Conservation (phyloP, 73 alveolate species). For the Stentor coeruleus region DNA sequence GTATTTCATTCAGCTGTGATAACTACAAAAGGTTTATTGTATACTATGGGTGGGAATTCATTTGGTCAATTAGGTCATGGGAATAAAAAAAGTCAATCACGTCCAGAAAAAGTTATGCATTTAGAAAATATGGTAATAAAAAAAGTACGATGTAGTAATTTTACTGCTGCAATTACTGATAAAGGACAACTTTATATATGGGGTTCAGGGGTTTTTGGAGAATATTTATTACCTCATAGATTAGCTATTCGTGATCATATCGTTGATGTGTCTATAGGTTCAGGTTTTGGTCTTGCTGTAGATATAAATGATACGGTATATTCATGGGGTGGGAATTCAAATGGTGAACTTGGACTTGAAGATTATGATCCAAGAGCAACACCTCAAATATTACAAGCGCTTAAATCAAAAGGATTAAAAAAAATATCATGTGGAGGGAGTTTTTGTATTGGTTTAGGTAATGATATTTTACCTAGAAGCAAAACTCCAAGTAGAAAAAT, state of each 20-base stretch:
- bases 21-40: conserved; percentile 41
- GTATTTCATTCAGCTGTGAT: conserved; percentile 48
- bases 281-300: conserved; percentile 32
- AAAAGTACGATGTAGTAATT: conserved; percentile 49
- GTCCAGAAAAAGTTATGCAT: conserved; percentile 34
- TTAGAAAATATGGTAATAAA: conserved; percentile 44
- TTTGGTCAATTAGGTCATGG: conserved; percentile 70
- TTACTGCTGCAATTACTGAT: conserved; percentile 41
- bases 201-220: conserved; percentile 58
- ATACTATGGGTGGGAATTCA: conserved; percentile 60
- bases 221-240: conserved; percentile 28
- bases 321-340: conserved; percentile 31
- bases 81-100: conserved; percentile 33
- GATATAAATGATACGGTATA: conserved; percentile 12
- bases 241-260: neutral
- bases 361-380: conserved; percentile 32
- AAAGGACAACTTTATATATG: conserved; percentile 36
- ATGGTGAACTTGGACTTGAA: conserved; percentile 39
- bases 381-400: neutral
- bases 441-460: conserved; percentile 23
- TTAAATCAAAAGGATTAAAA: neutral
- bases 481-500: neutral
- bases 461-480: neutral
- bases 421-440: conserved; percentile 17
- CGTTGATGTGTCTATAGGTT: conserved; percentile 25